These are phyloP conservation scores for Crepidotus variabilis DNA, from an alignment of 768 basidiomycete genomes.

Conservation along the genomic window DNA sequence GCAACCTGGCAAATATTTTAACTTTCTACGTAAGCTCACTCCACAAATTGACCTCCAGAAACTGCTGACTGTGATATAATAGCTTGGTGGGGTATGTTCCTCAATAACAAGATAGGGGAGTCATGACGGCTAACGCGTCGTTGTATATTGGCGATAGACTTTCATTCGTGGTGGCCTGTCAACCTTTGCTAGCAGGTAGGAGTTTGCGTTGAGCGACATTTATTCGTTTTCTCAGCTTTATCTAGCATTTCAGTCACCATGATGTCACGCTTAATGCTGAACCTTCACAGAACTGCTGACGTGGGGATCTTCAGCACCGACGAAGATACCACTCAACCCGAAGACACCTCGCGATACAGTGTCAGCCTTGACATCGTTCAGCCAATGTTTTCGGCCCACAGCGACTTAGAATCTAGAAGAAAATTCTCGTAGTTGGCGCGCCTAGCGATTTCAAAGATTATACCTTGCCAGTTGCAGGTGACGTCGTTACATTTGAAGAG, in stretches of 20 bases:
- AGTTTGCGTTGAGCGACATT: constrained; percentile 11
- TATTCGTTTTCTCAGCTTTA: neutral
- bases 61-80: too few relatives aligned
- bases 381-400: too few relatives aligned
- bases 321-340: constrained; percentile 17
- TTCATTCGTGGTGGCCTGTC: constrained; percentile 44
- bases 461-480: too few relatives aligned
- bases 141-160: constrained; percentile 26
- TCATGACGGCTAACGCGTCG: neutral
- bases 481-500: too few relatives aligned
- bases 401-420: too few relatives aligned
- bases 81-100: constrained; percentile 24
- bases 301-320: constrained; percentile 28
- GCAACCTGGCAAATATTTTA: constrained; percentile 43
- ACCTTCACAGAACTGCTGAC: constrained; percentile 41
- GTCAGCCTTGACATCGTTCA: neutral
- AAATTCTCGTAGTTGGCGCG: too few relatives aligned
- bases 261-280: constrained; percentile 55
- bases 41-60: too few relatives aligned
- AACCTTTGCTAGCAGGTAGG: constrained; percentile 47
- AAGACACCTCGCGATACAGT: constrained; percentile 8
- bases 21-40: constrained; percentile 31
- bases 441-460: too few relatives aligned
- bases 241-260: constrained; percentile 45
- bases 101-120: neutral